Evolutionary conservation across 805 yeast species (phyloP).

Genomic region (Starmerella powellii): DNA sequence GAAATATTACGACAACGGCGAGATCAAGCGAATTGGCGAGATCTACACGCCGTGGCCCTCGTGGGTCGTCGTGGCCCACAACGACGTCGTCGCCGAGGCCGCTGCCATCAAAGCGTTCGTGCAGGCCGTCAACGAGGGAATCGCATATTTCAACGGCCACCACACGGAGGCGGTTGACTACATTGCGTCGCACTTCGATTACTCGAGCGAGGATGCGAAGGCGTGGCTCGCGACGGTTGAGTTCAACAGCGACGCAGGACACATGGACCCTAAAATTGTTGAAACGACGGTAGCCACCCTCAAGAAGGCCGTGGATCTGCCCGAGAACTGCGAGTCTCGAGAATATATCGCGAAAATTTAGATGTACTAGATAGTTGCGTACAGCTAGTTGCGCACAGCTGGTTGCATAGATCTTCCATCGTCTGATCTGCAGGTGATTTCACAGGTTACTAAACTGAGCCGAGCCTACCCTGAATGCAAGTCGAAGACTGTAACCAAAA

Average conservation of each 20-base stretch:
- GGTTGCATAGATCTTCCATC: not conserved
- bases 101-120: conserved; percentile 34
- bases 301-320: conserved; percentile 49
- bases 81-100: conserved; percentile 30
- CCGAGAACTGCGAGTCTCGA: conserved; percentile 19
- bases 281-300: conserved; percentile 46
- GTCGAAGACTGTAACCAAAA: not conserved
- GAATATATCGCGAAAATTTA: conserved; percentile 13
- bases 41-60: conserved; percentile 96
- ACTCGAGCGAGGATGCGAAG: conserved; percentile 60
- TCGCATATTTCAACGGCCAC: conserved; percentile 48
- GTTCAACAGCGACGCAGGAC: conserved; percentile 40
- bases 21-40: conserved; percentile 72
- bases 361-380: not conserved
- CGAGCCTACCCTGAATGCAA: not conserved
- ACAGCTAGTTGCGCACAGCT: not conserved
- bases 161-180: conserved; percentile 52
- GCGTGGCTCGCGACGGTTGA: conserved; percentile 73
- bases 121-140: conserved; percentile 51
- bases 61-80: conserved; percentile 62
- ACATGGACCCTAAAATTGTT: conserved; percentile 41
- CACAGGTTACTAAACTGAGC: not conserved
- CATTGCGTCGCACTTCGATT: conserved; percentile 60
- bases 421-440: not conserved
- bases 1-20: conserved; percentile 65